phyloP scores from a whole-genome alignment of 139 green algal species.

The Picochlorum sp. region DNA sequence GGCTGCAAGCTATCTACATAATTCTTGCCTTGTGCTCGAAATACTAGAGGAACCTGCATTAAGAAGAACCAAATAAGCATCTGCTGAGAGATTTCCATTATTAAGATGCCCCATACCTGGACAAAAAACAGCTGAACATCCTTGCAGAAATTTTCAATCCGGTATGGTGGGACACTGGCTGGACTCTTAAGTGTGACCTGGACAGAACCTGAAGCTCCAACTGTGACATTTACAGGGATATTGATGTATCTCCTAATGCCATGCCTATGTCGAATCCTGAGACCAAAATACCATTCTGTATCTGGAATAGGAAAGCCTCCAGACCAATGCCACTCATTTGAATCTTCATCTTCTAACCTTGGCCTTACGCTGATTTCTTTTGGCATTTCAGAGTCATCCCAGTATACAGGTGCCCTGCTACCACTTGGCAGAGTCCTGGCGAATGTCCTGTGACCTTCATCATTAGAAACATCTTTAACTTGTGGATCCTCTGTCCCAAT shows the following conservation, averaged over 20 bases:
- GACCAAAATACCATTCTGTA: constrained; percentile 61
- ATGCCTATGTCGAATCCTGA: constrained; percentile 40
- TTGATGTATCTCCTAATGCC: constrained; percentile 41
- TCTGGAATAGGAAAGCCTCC: constrained; percentile 56
- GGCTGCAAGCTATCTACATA: constrained; percentile 23
- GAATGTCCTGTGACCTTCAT: constrained; percentile 28
- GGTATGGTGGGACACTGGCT: constrained; percentile 45
- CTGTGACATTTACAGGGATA: constrained; percentile 74
- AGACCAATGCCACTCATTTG: constrained; percentile 36
- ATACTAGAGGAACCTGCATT: constrained; percentile 1
- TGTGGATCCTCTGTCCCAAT: constrained; percentile 41
- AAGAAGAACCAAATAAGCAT: neutral
- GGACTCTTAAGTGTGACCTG: constrained; percentile 47
- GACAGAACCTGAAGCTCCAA: constrained; percentile 47
- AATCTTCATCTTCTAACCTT: neutral
- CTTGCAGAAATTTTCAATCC: constrained; percentile 65
- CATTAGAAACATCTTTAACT: neutral
- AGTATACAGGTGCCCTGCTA: constrained; percentile 41
- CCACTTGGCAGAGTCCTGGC: constrained; percentile 28
- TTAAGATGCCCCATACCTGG: too few species aligned
- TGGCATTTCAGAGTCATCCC: constrained; percentile 48
- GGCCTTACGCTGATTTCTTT: constrained; percentile 57
- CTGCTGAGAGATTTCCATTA: too few species aligned
- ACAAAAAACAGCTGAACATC: constrained; percentile 54
- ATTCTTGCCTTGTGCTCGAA: neutral